Evolutionary conservation across 2,329 filamentous ascomycete species (phyloP).

Genomic region (Hypoxylon sp.): DNA sequence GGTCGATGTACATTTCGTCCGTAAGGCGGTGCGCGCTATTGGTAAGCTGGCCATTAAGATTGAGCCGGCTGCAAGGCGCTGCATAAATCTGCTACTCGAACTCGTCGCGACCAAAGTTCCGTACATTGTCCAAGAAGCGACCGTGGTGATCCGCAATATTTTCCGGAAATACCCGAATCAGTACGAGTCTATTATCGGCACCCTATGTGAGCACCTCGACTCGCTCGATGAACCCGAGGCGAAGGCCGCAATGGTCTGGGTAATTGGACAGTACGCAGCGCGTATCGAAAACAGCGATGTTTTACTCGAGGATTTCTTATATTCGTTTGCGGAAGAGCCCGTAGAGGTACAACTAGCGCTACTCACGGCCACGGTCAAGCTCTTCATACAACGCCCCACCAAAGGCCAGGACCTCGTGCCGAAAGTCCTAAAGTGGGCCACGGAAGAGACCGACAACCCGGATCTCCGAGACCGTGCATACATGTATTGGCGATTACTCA

Average conservation of each 20-base stretch:
- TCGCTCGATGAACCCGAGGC: slow-evolving; percentile 97
- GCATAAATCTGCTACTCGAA: slow-evolving; percentile 93
- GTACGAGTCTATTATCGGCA: slow-evolving; percentile 97
- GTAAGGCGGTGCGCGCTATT: slow-evolving; percentile 96
- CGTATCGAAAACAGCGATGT: slow-evolving; percentile 97
- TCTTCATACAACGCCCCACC: slow-evolving; percentile 97
- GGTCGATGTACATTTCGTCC: slow-evolving; percentile 98
- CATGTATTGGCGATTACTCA: slow-evolving; percentile 99
- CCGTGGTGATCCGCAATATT: slow-evolving; percentile 98
- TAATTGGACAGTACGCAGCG: slow-evolving; percentile 97
- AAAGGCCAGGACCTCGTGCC: slow-evolving; percentile 95
- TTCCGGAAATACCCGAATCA: slow-evolving; percentile 99
- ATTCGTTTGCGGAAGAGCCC: slow-evolving; percentile 93
- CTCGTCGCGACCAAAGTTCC: slow-evolving; percentile 98
- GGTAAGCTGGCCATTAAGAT: slow-evolving; percentile 99
- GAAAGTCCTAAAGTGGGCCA: slow-evolving; percentile 97
- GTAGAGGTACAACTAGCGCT: slow-evolving; percentile 96
- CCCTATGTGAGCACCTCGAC: slow-evolving; percentile 95
- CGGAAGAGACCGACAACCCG: slow-evolving; percentile 98
- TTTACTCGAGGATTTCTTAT: slow-evolving; percentile 93
- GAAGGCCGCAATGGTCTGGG: slow-evolving; percentile 99
- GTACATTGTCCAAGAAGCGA: slow-evolving; percentile 99
- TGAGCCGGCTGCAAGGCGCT: slow-evolving; percentile 89
- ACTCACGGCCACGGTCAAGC: slow-evolving; percentile 94
- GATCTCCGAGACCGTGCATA: slow-evolving; percentile 96